Conservation (phyloP, 371 early-diverging fungal genomes). For the Rhizomucor miehei region DNA sequence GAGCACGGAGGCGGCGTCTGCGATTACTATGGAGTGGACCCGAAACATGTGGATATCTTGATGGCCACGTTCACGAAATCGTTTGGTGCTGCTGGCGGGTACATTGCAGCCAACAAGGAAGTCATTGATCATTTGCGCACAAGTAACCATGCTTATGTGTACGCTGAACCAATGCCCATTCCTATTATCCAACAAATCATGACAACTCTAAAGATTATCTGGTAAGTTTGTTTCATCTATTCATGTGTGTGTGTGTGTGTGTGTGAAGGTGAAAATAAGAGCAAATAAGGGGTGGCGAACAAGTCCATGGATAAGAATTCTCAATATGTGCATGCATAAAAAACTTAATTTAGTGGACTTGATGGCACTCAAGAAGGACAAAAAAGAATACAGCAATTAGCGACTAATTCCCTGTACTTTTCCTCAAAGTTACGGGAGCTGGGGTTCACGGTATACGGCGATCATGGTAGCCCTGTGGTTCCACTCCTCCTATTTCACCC, state of each 20-base stretch:
- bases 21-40: slow-evolving; percentile 92
- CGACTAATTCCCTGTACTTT: slow-evolving; percentile 85
- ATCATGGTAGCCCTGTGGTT: slow-evolving; percentile 92
- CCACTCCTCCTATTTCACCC: slow-evolving; percentile 95
- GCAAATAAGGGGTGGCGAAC: not conserved
- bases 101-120: slow-evolving; percentile 84
- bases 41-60: slow-evolving; percentile 90
- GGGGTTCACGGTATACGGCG: slow-evolving; percentile 97
- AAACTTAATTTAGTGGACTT: too few species aligned
- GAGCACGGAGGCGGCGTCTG: slow-evolving; percentile 96
- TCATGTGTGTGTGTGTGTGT: slow-evolving; percentile 2
- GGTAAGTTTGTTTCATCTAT: not conserved
- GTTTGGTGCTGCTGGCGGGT: slow-evolving; percentile 99
- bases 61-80: slow-evolving; percentile 99
- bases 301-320: not conserved
- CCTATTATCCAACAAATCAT: slow-evolving; percentile 94
- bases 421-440: slow-evolving; percentile 74
- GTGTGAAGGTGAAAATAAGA: not conserved
- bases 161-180: slow-evolving; percentile 94
- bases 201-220: slow-evolving; percentile 75
- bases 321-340: not conserved
- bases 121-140: slow-evolving; percentile 87
- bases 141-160: slow-evolving; percentile 78
- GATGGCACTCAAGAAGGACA: slow-evolving; percentile 62
- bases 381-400: slow-evolving; percentile 77